Percentiles rank a stretch among this genome's conserved stretches.
Evolutionary conservation across 2,329 filamentous ascomycete species (phyloP).

Genomic region (Ascochyta rabiei): DNA sequence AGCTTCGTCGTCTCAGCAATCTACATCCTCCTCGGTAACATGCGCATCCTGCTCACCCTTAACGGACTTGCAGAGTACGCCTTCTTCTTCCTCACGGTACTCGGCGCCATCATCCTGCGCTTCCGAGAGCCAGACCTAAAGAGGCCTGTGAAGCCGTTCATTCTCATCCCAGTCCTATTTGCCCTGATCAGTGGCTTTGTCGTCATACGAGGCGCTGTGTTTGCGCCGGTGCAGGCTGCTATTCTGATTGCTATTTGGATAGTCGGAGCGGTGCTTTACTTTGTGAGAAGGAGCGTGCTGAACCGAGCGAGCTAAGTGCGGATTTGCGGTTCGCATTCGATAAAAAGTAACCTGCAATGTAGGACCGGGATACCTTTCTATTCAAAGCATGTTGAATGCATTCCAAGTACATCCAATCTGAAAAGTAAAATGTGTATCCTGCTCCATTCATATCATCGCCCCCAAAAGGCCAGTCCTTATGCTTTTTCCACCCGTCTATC

Average conservation of each 20-base stretch:
- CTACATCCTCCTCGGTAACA: slow-evolving; percentile 67
- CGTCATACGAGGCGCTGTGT: slow-evolving; percentile 43
- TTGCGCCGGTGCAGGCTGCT: slow-evolving; percentile 41
- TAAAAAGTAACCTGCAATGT: too few species aligned
- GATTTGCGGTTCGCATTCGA: too few species aligned
- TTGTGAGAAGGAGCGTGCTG: slow-evolving; percentile 6
- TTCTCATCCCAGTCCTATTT: slow-evolving; percentile 61
- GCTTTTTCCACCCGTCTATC: too few species aligned
- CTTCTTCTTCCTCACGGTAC: slow-evolving; percentile 69
- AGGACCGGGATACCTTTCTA: too few species aligned
- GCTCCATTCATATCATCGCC: too few species aligned
- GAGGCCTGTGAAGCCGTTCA: slow-evolving; percentile 64
- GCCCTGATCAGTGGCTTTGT: slow-evolving; percentile 59
- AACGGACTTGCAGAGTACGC: slow-evolving; percentile 56
- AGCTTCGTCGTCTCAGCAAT: slow-evolving; percentile 53
- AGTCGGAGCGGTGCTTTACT: slow-evolving; percentile 30
- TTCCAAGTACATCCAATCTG: too few species aligned
- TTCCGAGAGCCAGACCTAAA: slow-evolving; percentile 61
- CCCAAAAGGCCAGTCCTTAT: too few species aligned
- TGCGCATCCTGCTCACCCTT: slow-evolving; percentile 65
- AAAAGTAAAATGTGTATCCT: too few species aligned
- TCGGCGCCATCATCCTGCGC: slow-evolving; percentile 64
- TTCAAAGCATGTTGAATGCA: too few species aligned
- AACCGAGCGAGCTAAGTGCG: not conserved
- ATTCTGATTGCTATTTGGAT: slow-evolving; percentile 41